Conservation (phyloP, 106 monocot genomes). For the Phalaenopsis aphrodite region DNA sequence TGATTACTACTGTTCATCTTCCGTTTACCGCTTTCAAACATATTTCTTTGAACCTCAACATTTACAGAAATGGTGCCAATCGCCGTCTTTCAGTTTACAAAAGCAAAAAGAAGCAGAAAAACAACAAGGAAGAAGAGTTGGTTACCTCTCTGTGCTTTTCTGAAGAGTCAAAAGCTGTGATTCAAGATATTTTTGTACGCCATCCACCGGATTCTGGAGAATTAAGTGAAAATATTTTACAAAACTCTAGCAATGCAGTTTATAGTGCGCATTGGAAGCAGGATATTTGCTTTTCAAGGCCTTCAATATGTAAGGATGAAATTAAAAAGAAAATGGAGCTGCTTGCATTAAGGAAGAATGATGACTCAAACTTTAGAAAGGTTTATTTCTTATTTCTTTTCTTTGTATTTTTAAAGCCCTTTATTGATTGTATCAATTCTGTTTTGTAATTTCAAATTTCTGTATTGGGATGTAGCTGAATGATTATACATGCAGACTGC, state of each 20-base stretch:
- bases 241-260: slow-evolving; percentile 16
- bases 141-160: slow-evolving; percentile 42
- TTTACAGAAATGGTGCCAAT: slow-evolving; percentile 31
- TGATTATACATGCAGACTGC: slow-evolving; percentile 37
- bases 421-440: background rate
- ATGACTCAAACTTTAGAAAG: slow-evolving; percentile 49
- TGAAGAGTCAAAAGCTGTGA: slow-evolving; percentile 40
- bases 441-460: background rate
- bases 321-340: slow-evolving; percentile 50
- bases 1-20: background rate
- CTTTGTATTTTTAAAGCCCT: too few species aligned
- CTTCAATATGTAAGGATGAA: slow-evolving; percentile 47
- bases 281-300: slow-evolving; percentile 62
- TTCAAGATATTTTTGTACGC: slow-evolving; percentile 54
- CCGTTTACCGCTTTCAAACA: background rate
- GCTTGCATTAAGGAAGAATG: slow-evolving; percentile 44
- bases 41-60: background rate
- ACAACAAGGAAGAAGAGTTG: slow-evolving; percentile 30
- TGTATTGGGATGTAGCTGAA: background rate
- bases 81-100: slow-evolving; percentile 71
- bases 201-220: slow-evolving; percentile 74
- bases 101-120: slow-evolving; percentile 32
- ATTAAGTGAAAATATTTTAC: slow-evolving; percentile 22
- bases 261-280: slow-evolving; percentile 22
- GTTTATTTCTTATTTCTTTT: slow-evolving; percentile 23